phyloP scores from a whole-genome alignment of 257 asterid species.

The Rubia yunnanensis region DNA sequence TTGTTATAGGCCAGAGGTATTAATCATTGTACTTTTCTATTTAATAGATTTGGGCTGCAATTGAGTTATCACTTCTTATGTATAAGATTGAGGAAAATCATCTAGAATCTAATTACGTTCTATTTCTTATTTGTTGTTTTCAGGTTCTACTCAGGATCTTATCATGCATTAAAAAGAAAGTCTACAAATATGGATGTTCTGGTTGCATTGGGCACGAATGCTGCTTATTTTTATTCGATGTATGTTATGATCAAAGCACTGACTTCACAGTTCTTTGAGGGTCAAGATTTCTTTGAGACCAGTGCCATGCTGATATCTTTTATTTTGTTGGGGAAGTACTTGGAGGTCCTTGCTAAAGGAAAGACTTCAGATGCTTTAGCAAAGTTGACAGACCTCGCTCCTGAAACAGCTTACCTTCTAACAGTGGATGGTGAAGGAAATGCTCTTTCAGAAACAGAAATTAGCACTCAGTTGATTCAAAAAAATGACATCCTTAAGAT shows the following conservation, averaged over 20 bases:
- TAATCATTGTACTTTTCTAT: constrained; percentile 4
- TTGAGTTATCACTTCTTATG: neutral
- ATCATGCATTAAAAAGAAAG: constrained; percentile 73
- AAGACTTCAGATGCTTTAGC: constrained; percentile 93
- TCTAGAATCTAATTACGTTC: constrained; percentile 8
- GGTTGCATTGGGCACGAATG: constrained; percentile 96
- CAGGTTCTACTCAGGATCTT: constrained; percentile 96
- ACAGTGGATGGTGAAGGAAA: constrained; percentile 76
- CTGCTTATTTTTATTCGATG: constrained; percentile 87
- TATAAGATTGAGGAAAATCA: neutral
- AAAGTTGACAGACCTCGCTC: constrained; percentile 86
- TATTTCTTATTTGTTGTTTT: constrained; percentile 19
- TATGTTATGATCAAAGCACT: constrained; percentile 70
- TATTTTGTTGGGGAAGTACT: constrained; percentile 89
- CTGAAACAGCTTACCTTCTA: constrained; percentile 73
- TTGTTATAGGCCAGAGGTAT: constrained; percentile 85
- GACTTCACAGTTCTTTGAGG: constrained; percentile 68
- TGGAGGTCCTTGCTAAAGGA: constrained; percentile 92
- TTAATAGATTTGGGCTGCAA: neutral
- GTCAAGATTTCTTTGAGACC: constrained; percentile 96
- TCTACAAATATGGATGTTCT: constrained; percentile 98
- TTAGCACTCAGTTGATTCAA: constrained; percentile 72
- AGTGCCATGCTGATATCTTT: constrained; percentile 97
- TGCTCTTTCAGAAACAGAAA: constrained; percentile 65
- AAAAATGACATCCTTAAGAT: constrained; percentile 78